Conservation (phyloP, 306 rosid genomes). For the Glycine latifolia region DNA sequence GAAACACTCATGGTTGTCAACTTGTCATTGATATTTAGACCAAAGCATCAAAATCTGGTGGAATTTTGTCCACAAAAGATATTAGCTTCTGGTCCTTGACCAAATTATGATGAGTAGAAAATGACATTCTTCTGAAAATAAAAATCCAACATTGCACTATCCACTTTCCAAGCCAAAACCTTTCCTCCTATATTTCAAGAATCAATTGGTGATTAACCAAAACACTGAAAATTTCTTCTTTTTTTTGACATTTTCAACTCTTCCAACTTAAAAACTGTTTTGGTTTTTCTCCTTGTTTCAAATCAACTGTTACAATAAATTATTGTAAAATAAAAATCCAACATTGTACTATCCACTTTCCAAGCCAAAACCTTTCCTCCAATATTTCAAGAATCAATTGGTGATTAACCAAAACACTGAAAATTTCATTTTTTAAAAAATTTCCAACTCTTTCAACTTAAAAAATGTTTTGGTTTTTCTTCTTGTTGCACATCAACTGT, state of each 20-base stretch:
- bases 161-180: slow-evolving; percentile 18
- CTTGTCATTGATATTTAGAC: slow-evolving; percentile 8
- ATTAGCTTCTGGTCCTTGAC: slow-evolving; percentile 17
- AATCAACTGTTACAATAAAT: too few relatives aligned
- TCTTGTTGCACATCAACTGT: slow-evolving; percentile 23
- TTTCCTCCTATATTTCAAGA: too few relatives aligned
- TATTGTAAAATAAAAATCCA: slow-evolving; percentile 19
- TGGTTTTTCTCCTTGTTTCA: slow-evolving; percentile 18
- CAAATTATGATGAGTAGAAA: not conserved
- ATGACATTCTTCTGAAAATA: slow-evolving; percentile 35
- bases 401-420: not conserved
- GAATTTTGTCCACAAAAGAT: slow-evolving; percentile 38
- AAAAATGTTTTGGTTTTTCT: slow-evolving; percentile 19
- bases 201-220: not conserved
- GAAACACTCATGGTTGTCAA: slow-evolving; percentile 35
- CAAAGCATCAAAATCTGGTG: slow-evolving; percentile 30
- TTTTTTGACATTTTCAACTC: not conserved
- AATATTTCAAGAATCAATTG: too few relatives aligned
- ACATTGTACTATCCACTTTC: slow-evolving; percentile 25
- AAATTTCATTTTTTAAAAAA: not conserved
- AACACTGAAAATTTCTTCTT: not conserved
- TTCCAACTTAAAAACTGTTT: slow-evolving; percentile 8
- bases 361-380: not conserved
- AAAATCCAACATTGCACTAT: slow-evolving; percentile 10
- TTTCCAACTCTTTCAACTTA: not conserved